Base-by-base conservation (phyloP, 306 rosid genomes). In the Oxytropis ochrocephala region DNA sequence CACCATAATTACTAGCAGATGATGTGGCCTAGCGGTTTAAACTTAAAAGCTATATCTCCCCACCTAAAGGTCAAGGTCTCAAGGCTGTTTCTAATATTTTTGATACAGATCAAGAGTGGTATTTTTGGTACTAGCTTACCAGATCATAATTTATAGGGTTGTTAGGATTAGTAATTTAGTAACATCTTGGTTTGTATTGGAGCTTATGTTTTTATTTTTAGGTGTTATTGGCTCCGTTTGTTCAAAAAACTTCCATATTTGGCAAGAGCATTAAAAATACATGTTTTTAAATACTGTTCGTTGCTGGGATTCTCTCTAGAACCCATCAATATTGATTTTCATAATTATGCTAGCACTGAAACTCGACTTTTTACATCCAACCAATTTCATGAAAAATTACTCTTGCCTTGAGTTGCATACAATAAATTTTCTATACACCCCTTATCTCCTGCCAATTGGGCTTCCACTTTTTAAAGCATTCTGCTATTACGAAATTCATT, bases 61-160 rank as follows among this genome's bases (percentile, higher is more conserved):
- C n/a, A n/a, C n/a, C n/a, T n/a, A n/a, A n/a, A n/a, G n/a, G n/a
- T n/a, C n/a, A n/a, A n/a, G n/a, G n/a, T n/a, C n/a, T n/a, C n/a
- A n/a, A n/a, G n/a, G n/a, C n/a, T n/a, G n/a, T n/a, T n/a, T n/a
- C n/a, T n/a, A n/a, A n/a, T n/a, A n/a, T n/a, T n/a, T n/a, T n/a
- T n/a, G n/a, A n/a, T n/a, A n/a, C n/a, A n/a, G n/a, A 38, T 68
- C 52, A 52, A 69, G 54, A 27, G 17, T 53, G 33, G 53, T 65
- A 70, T 70, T 42, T 42, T 19, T 13, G 49, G 32, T 10, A 14
- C 56, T 42, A 52, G 11, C 32, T 58, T 59, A 30, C 32, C 61
- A 51, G 57, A 54, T 69, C 54, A 38, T 12, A 51, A 38, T 54
- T 27, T 39, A 24, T 41, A 41, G 41, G 53, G 35, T 39, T 16